These are phyloP conservation scores for Chrysoporthe cubensis DNA, from an alignment of 2,329 filamentous ascomycete species.

Conservation along the genomic window DNA sequence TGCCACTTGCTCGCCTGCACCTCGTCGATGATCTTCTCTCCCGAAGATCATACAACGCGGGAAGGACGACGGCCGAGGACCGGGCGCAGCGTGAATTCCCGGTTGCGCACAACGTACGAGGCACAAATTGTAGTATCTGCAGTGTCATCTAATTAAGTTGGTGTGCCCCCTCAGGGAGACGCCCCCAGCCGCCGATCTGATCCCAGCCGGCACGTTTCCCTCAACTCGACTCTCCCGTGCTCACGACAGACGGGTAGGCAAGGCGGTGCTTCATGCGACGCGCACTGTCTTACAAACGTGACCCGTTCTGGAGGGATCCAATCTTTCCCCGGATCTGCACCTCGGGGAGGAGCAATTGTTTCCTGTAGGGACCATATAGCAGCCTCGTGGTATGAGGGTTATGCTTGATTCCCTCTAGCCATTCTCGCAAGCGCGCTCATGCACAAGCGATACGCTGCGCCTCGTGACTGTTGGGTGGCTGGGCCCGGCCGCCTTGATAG, in stretches of 20 bases:
- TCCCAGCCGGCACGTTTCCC: constrained; percentile 4
- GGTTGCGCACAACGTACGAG: background rate
- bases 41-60: background rate
- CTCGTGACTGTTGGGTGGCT: constrained; percentile 3
- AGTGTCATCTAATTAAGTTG: background rate
- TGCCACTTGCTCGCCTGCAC: background rate
- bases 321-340: background rate
- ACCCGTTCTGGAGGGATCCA: background rate
- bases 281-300: constrained; percentile 15
- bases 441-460: constrained; percentile 9
- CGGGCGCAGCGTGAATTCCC: too few relatives aligned
- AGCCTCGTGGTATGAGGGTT: constrained; percentile 1
- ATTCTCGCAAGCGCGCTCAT: background rate
- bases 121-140: background rate
- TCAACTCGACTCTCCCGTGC: constrained; percentile 14
- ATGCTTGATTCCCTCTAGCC: background rate
- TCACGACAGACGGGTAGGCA: constrained; percentile 28
- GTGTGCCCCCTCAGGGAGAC: background rate
- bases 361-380: background rate
- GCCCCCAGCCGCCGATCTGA: background rate
- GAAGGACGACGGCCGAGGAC: background rate
- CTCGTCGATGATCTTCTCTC: background rate
- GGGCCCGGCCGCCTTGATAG: background rate
- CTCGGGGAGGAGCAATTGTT: too few relatives aligned
- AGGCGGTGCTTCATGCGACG: constrained; percentile 9